A percentile compares a stretch with the other conserved stretches of the same genome.
phyloP scores from a whole-genome alignment of 2,329 filamentous ascomycete species.

The Epichloe bromicola region DNA sequence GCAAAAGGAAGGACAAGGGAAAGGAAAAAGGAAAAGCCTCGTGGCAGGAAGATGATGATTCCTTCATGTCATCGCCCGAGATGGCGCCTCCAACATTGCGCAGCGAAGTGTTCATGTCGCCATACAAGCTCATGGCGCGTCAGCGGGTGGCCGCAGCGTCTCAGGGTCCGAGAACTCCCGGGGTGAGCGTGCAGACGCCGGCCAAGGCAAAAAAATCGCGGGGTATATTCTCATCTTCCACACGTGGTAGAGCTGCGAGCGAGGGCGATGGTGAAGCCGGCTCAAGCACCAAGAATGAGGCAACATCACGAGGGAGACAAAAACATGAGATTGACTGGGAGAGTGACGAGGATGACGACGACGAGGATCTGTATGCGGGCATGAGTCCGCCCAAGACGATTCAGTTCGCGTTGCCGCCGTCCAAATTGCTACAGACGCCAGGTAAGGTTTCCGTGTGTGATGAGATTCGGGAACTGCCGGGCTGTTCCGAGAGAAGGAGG shows the following conservation, averaged over 20 bases:
- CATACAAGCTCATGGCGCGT: constrained; percentile 36
- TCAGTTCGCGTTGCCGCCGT: constrained; percentile 68
- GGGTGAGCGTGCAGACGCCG: constrained; percentile 76
- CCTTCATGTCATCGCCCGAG: constrained; percentile 61
- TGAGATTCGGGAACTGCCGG: neutral
- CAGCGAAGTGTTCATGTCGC: constrained; percentile 74
- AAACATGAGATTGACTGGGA: constrained; percentile 58
- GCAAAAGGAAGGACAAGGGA: constrained; percentile 9
- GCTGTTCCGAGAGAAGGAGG: neutral
- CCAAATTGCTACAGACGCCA: constrained; percentile 67
- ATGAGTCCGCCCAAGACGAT: constrained; percentile 92
- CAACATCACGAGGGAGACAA: constrained; percentile 13
- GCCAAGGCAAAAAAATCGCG: constrained; percentile 32
- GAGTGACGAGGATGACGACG: constrained; percentile 57
- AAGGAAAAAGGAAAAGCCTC: constrained; percentile 21
- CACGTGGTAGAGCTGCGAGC: neutral
- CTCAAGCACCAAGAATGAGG: constrained; percentile 3
- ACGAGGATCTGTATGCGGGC: constrained; percentile 48
- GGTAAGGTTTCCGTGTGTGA: constrained; percentile 28
- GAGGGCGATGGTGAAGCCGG: neutral
- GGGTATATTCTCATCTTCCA: constrained; percentile 31
- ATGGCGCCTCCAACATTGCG: constrained; percentile 71
- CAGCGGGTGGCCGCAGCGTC: constrained; percentile 29
- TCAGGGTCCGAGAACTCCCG: constrained; percentile 55
- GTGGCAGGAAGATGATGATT: constrained; percentile 38